Evolutionary conservation across 768 basidiomycete genomes (phyloP).

Genomic region (Gloeopeniophorella convolvens): DNA sequence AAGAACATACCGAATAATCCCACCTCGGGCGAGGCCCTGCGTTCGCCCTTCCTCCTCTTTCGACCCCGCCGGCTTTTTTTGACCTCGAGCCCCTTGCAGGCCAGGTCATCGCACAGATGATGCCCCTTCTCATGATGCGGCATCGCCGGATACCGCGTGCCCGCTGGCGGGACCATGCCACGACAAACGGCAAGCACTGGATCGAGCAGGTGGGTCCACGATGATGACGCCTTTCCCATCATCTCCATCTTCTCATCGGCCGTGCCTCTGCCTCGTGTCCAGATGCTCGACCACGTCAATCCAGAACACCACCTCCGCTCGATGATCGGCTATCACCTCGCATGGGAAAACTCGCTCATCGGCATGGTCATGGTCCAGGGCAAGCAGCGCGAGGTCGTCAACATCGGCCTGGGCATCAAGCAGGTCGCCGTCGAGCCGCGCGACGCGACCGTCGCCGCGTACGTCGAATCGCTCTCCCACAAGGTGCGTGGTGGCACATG

Average conservation of each 20-base stretch:
- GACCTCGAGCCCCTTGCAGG: slow-evolving; percentile 35
- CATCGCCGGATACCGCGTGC: slow-evolving; percentile 72
- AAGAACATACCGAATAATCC: slow-evolving; percentile 45
- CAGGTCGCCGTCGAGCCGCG: slow-evolving; percentile 57
- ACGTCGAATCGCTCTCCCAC: slow-evolving; percentile 66
- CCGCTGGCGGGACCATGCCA: slow-evolving; percentile 64
- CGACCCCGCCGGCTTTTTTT: slow-evolving; percentile 9
- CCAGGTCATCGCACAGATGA: slow-evolving; percentile 62
- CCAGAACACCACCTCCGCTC: slow-evolving; percentile 45
- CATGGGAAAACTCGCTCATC: slow-evolving; percentile 60
- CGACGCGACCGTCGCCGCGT: slow-evolving; percentile 52
- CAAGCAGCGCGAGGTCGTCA: slow-evolving; percentile 63
- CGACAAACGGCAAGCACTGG: slow-evolving; percentile 66
- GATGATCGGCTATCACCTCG: slow-evolving; percentile 75
- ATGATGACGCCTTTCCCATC: background rate
- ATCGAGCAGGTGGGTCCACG: slow-evolving; percentile 61
- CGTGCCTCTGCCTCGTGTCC: slow-evolving; percentile 42
- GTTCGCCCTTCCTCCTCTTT: slow-evolving; percentile 37
- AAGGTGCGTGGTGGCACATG: slow-evolving; percentile 43
- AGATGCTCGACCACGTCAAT: slow-evolving; percentile 52
- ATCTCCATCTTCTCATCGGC: background rate
- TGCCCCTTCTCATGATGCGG: slow-evolving; percentile 81
- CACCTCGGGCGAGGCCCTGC: slow-evolving; percentile 54
- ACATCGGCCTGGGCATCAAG: slow-evolving; percentile 77
- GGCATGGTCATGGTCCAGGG: slow-evolving; percentile 89